phyloP scores from a whole-genome alignment of 208 protist species.

The Balamuthia mandrillaris region DNA sequence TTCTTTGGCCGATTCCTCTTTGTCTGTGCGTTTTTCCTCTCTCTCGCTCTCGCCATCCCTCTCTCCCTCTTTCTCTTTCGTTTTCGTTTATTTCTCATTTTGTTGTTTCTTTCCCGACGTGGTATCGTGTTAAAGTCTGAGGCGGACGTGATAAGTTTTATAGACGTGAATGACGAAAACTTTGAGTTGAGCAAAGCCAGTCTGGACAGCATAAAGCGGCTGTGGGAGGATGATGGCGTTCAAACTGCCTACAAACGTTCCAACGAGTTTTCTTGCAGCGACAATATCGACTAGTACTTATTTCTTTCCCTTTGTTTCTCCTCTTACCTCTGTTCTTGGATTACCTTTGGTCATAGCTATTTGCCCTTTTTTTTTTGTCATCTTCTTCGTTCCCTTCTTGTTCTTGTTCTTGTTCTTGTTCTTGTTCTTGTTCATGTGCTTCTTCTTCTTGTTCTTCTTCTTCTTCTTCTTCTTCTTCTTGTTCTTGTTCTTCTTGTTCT shows the following conservation, averaged over 20 bases:
- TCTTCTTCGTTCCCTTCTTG: too few species aligned
- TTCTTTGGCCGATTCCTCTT: not conserved
- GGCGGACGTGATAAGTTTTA: too few species aligned
- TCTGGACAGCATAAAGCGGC: slow-evolving; percentile 47
- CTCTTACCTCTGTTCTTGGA: too few species aligned
- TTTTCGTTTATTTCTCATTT: not conserved
- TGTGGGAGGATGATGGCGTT: slow-evolving; percentile 66
- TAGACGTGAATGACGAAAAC: slow-evolving; percentile 15
- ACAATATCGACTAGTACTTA: slow-evolving; percentile 72
- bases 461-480: too few species aligned
- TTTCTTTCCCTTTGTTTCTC: too few species aligned
- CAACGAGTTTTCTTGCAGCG: slow-evolving; percentile 67
- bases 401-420: too few species aligned
- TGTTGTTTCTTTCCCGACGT: not conserved
- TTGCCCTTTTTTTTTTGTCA: too few species aligned
- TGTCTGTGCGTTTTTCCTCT: not conserved
- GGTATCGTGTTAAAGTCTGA: not conserved
- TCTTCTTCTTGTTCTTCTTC: too few species aligned
- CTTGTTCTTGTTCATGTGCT: too few species aligned
- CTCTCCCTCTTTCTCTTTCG: not conserved
- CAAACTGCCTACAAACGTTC: slow-evolving; percentile 45
- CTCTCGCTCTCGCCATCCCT: not conserved
- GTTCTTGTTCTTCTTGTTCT: too few species aligned
- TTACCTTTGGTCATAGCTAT: too few species aligned
- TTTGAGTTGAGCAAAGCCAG: slow-evolving; percentile 38